Conservation (phyloP, 495 filamentous ascomycete species). For the Podospora pseudoanserina region DNA sequence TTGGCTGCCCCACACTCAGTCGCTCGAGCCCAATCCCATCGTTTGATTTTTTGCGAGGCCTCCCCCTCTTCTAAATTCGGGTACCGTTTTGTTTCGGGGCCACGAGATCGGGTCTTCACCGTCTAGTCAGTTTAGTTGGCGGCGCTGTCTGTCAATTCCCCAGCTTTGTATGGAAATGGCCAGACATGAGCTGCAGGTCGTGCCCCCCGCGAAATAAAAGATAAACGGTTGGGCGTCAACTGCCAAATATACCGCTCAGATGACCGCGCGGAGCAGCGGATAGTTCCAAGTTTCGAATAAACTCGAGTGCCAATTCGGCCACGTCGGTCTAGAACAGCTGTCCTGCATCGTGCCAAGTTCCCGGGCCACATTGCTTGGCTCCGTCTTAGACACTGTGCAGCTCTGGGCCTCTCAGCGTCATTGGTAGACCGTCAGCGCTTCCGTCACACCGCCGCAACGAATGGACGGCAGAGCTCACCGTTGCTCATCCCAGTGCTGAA, state of each 20-base stretch:
- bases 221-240: background rate
- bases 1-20: background rate
- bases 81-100: background rate
- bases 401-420: background rate
- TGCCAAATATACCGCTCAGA: background rate
- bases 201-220: background rate
- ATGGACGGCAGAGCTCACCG: background rate
- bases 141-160: background rate
- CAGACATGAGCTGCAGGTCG: background rate
- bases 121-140: background rate
- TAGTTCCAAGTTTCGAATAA: too few relatives aligned
- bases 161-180: background rate
- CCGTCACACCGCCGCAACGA: too few relatives aligned
- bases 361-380: background rate
- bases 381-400: background rate
- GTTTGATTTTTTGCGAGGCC: background rate
- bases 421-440: background rate
- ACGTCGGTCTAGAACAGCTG: conserved; percentile 3
- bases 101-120: conserved; percentile 5
- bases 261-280: background rate
- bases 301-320: background rate
- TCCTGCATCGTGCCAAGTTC: background rate
- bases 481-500: too few relatives aligned
- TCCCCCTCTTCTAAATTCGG: background rate
- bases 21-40: background rate